Conservation (phyloP, 768 basidiomycete genomes). For the Clavaria fumosa region DNA sequence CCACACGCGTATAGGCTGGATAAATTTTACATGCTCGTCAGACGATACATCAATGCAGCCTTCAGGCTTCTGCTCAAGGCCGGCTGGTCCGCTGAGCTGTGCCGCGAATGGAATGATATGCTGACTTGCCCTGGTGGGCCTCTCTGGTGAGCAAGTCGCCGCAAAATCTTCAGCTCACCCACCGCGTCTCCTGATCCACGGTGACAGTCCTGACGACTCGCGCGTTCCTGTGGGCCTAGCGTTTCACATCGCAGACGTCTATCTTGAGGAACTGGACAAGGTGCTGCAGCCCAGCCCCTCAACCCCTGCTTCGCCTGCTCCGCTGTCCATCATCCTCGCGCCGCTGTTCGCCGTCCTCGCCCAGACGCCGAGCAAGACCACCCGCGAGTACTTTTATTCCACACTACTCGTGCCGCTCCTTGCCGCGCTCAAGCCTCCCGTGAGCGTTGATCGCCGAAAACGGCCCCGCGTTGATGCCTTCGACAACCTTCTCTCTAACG, state of each 20-base stretch:
- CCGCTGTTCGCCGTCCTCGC: constrained; percentile 69
- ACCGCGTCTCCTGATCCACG: constrained; percentile 4
- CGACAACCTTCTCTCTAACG: constrained; percentile 33
- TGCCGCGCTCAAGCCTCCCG: constrained; percentile 26
- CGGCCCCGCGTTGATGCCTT: constrained; percentile 21
- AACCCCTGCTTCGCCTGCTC: constrained; percentile 23
- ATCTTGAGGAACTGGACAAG: constrained; percentile 79
- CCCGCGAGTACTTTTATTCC: constrained; percentile 60
- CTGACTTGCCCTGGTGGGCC: constrained; percentile 59
- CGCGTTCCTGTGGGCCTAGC: constrained; percentile 65
- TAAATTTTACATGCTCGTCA: constrained; percentile 93
- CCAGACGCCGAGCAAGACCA: constrained; percentile 42
- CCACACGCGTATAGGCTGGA: constrained; percentile 52
- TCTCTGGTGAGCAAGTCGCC: constrained; percentile 38
- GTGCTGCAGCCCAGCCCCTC: constrained; percentile 21
- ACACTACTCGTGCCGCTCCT: constrained; percentile 60
- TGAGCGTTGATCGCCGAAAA: constrained; percentile 22
- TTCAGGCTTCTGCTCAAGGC: constrained; percentile 63
- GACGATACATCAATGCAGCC: constrained; percentile 73
- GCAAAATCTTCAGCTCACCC: background rate
- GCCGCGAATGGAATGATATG: constrained; percentile 54
- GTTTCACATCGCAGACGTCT: constrained; percentile 83
- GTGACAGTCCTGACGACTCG: constrained; percentile 56
- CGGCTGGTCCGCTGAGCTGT: constrained; percentile 45
- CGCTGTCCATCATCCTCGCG: constrained; percentile 29